phyloP scores from a whole-genome alignment of 441 rosid genomes.

The Gossypium trilobum region DNA sequence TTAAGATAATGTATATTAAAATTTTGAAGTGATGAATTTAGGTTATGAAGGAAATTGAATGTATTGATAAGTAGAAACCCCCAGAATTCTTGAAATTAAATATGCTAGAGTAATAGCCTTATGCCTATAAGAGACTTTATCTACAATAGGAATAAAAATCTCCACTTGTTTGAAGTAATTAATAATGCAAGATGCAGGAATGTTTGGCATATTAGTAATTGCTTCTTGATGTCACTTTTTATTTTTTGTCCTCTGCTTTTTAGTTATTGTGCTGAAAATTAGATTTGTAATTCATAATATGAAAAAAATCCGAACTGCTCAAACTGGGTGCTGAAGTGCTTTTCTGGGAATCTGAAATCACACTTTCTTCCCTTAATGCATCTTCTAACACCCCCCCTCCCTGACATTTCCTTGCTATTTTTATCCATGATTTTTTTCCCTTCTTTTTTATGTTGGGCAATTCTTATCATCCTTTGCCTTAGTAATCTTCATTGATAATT shows the following conservation, averaged over 20 bases:
- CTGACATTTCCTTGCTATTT: not conserved
- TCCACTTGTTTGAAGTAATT: not conserved
- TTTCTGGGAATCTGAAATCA: not conserved
- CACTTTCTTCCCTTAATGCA: not conserved
- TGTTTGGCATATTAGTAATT: not conserved
- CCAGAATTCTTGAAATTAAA: not conserved
- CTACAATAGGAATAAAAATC: not conserved
- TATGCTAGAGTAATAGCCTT: not conserved
- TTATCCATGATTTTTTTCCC: not conserved
- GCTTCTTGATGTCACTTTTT: not conserved
- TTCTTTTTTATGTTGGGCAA: not conserved
- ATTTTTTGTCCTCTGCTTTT: not conserved
- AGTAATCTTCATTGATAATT: conserved; percentile 14
- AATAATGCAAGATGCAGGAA: not conserved
- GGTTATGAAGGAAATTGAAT: not conserved
- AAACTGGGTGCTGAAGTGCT: not conserved
- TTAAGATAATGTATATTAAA: not conserved
- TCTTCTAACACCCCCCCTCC: not conserved
- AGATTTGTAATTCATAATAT: not conserved
- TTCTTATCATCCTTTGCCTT: conserved; percentile 5
- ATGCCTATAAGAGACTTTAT: not conserved
- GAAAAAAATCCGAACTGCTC: not conserved
- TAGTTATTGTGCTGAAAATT: not conserved
- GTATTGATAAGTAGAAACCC: not conserved
- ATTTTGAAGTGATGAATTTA: not conserved